A percentile compares a stretch with the other conserved stretches of the same genome.
Conservation (phyloP, 306 rosid genomes). For the Cucurbita ficifolia region DNA sequence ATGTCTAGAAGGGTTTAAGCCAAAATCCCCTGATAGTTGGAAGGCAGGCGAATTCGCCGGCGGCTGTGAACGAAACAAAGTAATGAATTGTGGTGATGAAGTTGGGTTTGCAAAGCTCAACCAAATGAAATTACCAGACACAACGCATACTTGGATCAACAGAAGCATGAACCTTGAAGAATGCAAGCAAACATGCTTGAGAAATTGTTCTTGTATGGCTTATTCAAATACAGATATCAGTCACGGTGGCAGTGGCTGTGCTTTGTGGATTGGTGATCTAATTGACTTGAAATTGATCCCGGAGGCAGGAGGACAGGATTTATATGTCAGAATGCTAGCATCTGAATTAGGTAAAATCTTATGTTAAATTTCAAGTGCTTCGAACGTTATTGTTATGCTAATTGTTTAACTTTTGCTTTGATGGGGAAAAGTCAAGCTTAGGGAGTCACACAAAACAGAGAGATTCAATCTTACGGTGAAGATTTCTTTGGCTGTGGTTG, state of each 20-base stretch:
- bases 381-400: background rate
- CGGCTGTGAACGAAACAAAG: conserved; percentile 23
- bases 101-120: conserved; percentile 19
- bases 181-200: conserved; percentile 39
- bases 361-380: background rate
- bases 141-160: conserved; percentile 28
- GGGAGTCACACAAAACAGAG: background rate
- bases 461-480: conserved; percentile 12
- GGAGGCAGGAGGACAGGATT: conserved; percentile 22
- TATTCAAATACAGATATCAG: conserved; percentile 43
- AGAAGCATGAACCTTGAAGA: conserved; percentile 19
- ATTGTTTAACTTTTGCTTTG: background rate
- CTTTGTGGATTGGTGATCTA: conserved; percentile 51
- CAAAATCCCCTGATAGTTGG: conserved; percentile 20
- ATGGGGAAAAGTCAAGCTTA: background rate
- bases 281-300: conserved; percentile 22
- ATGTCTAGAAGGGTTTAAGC: conserved; percentile 33
- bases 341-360: conserved; percentile 39
- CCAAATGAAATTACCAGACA: conserved; percentile 36
- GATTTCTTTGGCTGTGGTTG: conserved; percentile 11
- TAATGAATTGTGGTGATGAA: conserved; percentile 15
- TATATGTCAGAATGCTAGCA: conserved; percentile 36
- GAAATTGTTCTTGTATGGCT: conserved; percentile 50
- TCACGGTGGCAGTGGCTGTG: conserved; percentile 46
- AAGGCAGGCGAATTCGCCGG: background rate